Conservation (phyloP, 140 eudicot species). For the Anethum foeniculum region DNA sequence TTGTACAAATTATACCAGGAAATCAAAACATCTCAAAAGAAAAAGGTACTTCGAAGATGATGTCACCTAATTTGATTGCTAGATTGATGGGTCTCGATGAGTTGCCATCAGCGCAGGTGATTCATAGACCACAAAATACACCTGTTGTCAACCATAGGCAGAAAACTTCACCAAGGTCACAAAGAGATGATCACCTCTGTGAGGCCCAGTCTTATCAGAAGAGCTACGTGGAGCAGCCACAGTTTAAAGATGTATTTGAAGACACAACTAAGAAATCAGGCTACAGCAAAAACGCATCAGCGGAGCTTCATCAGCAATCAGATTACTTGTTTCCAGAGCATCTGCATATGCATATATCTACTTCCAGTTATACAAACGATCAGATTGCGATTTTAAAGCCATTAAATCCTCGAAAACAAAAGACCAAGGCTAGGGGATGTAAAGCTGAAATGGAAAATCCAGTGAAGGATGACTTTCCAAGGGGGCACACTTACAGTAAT, state of each 20-base stretch:
- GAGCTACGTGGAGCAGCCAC: conserved; percentile 27
- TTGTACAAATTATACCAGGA: conserved; percentile 30
- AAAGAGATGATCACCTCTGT: conserved; percentile 7
- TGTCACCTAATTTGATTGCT: conserved; percentile 53
- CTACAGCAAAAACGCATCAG: conserved; percentile 42
- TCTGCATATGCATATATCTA: conserved; percentile 29
- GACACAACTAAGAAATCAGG: conserved; percentile 46
- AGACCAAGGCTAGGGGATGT: conserved; percentile 37
- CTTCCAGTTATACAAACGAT: conserved; percentile 30
- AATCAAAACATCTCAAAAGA: conserved; percentile 24
- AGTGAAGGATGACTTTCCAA: conserved; percentile 30
- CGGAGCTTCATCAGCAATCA: conserved; percentile 48
- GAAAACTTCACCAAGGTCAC: conserved; percentile 15
- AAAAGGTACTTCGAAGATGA: conserved; percentile 21
- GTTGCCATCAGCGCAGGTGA: conserved; percentile 31
- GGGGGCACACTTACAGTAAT: conserved; percentile 14
- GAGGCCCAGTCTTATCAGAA: conserved; percentile 21
- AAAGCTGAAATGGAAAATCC: conserved; percentile 29
- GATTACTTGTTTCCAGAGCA: conserved; percentile 46
- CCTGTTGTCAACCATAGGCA: conserved; percentile 21
- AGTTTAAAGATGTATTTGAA: conserved; percentile 43
- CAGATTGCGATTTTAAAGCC: conserved; percentile 60
- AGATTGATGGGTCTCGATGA: conserved; percentile 72
- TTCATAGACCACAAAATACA: conserved; percentile 32
- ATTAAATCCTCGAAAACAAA: conserved; percentile 34